Base-by-base conservation (phyloP, 768 basidiomycete genomes). In the Paxillus involutus region DNA sequence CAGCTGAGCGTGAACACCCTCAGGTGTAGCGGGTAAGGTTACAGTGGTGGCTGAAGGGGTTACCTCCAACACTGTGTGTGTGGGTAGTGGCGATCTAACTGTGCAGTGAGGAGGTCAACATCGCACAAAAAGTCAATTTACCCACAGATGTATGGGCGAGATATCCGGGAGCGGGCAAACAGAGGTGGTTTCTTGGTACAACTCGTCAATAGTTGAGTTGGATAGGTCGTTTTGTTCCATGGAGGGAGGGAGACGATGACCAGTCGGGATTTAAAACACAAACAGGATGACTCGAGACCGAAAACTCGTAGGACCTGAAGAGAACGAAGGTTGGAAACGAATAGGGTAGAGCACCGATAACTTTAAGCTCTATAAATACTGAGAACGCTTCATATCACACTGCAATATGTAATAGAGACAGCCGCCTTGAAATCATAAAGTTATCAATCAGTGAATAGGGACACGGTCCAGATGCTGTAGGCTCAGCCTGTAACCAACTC, bases 1-100 rank as follows among this genome's bases (percentile, higher is more conserved):
- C 32, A 68, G 51, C 41, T 59, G 59, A 2, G 49, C 53, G 21
- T 55, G 63, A 49, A 54, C 41, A 52, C 65, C 55, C 39, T 59
- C 59, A 30, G 63, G 63, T 0, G 21, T 21, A 3, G 60, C 59
- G 11, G 68, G 50, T 52, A 73, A 66, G 60, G 70, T 72, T 58
- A 67, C 64, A 58, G 61, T 66, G 39, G 58, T 57, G 36, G 56
- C 50, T 51, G 62, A 62, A 48, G 59, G 62, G 3, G 68, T 56
- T 32, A 33, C 62, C 57, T 57, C 62, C 65, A 32, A 26, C 37
- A 21, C 30, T 43, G 42, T 17, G 26, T 12, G 33, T 5, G 17
- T 24, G 29, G 47, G 37, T 3, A 48, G 35, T 36, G 44, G 16
- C 44, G 35, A 39, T 52, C 44, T 29, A 8, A 45, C 44, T 12